These are phyloP conservation scores for Aspergillus nomiae DNA, from an alignment of 2,329 filamentous ascomycete genomes.

Conservation along the genomic window DNA sequence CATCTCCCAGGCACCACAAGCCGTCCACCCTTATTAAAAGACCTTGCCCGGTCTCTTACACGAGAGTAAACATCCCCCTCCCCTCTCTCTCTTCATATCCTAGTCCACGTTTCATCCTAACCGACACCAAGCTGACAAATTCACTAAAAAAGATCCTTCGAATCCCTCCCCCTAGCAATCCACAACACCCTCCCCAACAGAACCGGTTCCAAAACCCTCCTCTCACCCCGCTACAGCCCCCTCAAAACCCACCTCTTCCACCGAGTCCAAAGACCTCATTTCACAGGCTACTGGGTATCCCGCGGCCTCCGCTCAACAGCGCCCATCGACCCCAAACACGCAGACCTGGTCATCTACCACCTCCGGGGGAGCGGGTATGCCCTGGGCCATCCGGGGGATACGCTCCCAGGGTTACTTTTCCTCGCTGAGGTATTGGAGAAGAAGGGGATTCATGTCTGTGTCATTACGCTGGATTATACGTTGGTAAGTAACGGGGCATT, in stretches of 20 bases:
- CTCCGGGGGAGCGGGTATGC: slow-evolving; percentile 27
- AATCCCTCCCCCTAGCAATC: slow-evolving; percentile 7
- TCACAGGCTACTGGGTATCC: slow-evolving; percentile 19
- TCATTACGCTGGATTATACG: slow-evolving; percentile 79
- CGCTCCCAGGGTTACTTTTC: slow-evolving; percentile 20
- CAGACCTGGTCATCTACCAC: slow-evolving; percentile 21
- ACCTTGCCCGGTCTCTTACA: not conserved
- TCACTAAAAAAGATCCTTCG: not conserved
- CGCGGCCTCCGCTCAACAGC: slow-evolving; percentile 11
- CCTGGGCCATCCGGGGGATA: slow-evolving; percentile 17
- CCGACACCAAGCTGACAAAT: not conserved
- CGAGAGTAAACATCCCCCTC: not conserved
- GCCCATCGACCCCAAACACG: slow-evolving; percentile 11
- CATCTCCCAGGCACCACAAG: not conserved
- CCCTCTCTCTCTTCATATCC: not conserved
- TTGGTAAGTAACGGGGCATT: slow-evolving; percentile 73
- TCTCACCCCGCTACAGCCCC: slow-evolving; percentile 15
- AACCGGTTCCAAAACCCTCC: slow-evolving; percentile 5
- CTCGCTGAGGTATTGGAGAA: slow-evolving; percentile 20
- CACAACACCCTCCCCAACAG: slow-evolving; percentile 9
- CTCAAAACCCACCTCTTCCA: slow-evolving; percentile 14
- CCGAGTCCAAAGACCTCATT: slow-evolving; percentile 2
- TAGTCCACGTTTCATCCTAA: not conserved
- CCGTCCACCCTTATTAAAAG: not conserved
- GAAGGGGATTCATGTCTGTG: slow-evolving; percentile 63